Evolutionary conservation across 129 eudicot genomes (phyloP), one percentile per base, ranked within the genome.

Genomic region (Ambrosia artemisiifolia): DNA sequence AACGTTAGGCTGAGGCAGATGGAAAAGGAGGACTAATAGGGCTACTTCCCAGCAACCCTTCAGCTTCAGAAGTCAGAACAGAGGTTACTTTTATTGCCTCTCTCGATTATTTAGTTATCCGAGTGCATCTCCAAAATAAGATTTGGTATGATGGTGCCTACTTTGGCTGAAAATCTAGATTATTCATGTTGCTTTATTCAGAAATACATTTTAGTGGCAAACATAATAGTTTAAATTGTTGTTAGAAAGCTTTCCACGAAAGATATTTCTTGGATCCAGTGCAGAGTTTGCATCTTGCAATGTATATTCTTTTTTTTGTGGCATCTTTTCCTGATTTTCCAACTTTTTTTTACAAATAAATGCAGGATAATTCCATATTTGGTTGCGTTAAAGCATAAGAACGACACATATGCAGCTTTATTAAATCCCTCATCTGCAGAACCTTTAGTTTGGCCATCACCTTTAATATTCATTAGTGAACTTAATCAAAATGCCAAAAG

Each of bases 361-460:
- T 71, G 81, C 90, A 91, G 97, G 88, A 83, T 85, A 80, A 91
- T 82, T 68, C 95, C 97, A 2, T 91, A 88, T 81, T 69, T 80
- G 82, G 88, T 91, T 74, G 97, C 97, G 48, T 50, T 85, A 35
- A 91, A 88, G 82, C 60, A 85, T 83, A 88, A 88, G 75, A 84
- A 88, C 62, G 82, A 64, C 2, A 79, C 77, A 17, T 88, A 95
- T 82, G 95, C 97, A 47, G 87, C 95, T 60, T 75, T 91, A 73
- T 78, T 91, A 40, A 91, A 91, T 74, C 97, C 97, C 44, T 84
- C 86, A 51, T 73, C 97, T 35, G 88, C 97, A n/a, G 95, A 88
- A 78, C 97, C 97, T 40, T 72, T 91, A 14, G 83, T 82, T 33
- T 91, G 97, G 97, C 97, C 97, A 28, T 76, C 97, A 47, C 86